Base-by-base conservation (phyloP, 805 yeast genomes). In the Peterozyma xylosa region DNA sequence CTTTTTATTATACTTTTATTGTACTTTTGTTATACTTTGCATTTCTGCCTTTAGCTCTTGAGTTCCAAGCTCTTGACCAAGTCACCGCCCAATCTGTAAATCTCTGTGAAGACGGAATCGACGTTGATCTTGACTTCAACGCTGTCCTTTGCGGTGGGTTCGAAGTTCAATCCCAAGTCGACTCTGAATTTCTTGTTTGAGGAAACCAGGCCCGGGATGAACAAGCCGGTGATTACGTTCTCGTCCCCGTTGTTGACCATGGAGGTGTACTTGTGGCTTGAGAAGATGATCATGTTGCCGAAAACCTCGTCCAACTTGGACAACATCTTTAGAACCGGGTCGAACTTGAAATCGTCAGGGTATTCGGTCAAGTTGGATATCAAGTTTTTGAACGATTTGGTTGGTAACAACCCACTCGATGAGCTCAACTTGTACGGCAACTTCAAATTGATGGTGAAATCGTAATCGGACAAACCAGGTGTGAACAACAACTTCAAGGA, bases 381-480 rank as follows among this genome's bases (percentile, higher is more conserved):
- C 53, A 85, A 64, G 57, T 86, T 86, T 59, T 82, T 84, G 66
- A 75, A 83, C 41, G 72, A 71, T 48, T 68, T 63, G 13, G 71
- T 56, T 9, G 76, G 76, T 35, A 78, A 54, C 9, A 83, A 62
- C 46, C 93, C 93, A 5, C 81, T 70, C 9, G 74, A 60, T 2
- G 69, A 52, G 33, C 72, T 60, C 35, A 78, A 56, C 38, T 65
- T 63, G 11, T 39, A 42, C 1, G 54, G 50, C 2, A 68, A 58
- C 50, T 73, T 74, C 42, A 89, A 64, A 39, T 74, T 70, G 48
- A 93, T 71, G 11, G 81, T 81, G 52, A 93, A 80, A 57, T 91
- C 96, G 59, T 82, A 93, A 62, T 91, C 98, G 46, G 74, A 71
- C 43, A 85, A 66, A 0, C 95, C 88, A 1, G 98, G 90, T 0